phyloP scores from a whole-genome alignment of 1,284 basidiomycete species.

The Puccinia triticina region DNA sequence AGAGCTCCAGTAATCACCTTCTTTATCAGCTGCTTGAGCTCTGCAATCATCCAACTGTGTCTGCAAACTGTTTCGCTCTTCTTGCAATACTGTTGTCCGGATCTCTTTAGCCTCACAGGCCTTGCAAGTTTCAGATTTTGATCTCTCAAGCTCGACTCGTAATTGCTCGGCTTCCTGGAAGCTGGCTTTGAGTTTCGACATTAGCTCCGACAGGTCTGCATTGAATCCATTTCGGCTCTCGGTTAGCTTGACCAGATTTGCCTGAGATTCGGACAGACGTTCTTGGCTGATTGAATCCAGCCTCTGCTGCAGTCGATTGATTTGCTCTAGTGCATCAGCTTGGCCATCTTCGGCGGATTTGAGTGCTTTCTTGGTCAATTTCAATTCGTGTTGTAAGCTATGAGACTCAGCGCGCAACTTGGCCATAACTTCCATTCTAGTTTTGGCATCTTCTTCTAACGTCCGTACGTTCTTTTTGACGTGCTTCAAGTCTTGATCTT shows the following conservation, averaged over 20 bases:
- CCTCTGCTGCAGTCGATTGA: background rate
- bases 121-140: conserved; percentile 12
- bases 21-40: conserved; percentile 52
- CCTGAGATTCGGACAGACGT: conserved; percentile 7
- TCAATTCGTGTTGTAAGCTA: conserved; percentile 26
- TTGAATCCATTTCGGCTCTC: background rate
- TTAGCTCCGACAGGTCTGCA: background rate
- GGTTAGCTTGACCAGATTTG: conserved; percentile 6
- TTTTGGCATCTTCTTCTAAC: conserved; percentile 20
- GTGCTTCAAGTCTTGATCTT: conserved; percentile 8
- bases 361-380: background rate
- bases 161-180: background rate
- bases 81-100: background rate
- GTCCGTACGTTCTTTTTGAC: conserved; percentile 29
- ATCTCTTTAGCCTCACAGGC: background rate
- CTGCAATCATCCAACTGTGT: conserved; percentile 50
- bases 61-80: conserved; percentile 14
- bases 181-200: conserved; percentile 4
- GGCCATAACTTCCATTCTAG: conserved; percentile 16
- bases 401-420: conserved; percentile 15
- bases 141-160: background rate
- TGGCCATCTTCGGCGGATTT: background rate
- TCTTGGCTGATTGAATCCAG: background rate
- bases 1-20: conserved; percentile 33
- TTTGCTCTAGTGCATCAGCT: background rate